phyloP scores from a whole-genome alignment of 2,329 filamentous ascomycete genomes.

The Cryoendolithus antarcticus region DNA sequence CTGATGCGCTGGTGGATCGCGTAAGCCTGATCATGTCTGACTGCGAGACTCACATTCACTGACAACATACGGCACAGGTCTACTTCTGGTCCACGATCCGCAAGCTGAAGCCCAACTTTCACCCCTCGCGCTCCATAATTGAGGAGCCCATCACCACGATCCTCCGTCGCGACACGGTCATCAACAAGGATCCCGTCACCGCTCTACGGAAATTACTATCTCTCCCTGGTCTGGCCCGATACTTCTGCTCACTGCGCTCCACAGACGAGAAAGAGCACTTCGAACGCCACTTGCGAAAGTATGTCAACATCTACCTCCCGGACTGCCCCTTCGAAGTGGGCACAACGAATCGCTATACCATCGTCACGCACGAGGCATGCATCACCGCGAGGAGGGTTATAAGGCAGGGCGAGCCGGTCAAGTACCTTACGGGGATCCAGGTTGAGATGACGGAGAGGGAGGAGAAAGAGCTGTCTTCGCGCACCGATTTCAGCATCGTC shows the following conservation, averaged over 20 bases:
- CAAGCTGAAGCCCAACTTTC: constrained; percentile 83
- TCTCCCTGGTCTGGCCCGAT: constrained; percentile 62
- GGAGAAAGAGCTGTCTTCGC: constrained; percentile 68
- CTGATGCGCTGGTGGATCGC: constrained; percentile 88
- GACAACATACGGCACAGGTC: constrained; percentile 43
- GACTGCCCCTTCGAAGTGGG: constrained; percentile 93
- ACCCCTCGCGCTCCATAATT: constrained; percentile 66
- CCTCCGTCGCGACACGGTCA: constrained; percentile 53
- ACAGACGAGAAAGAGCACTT: constrained; percentile 80
- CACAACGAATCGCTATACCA: constrained; percentile 88
- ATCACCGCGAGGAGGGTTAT: constrained; percentile 72
- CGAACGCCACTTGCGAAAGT: constrained; percentile 70
- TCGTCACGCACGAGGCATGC: constrained; percentile 77
- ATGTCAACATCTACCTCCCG: constrained; percentile 82
- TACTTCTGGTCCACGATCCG: constrained; percentile 96
- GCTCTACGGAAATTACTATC: constrained; percentile 63
- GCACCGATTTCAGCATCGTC: constrained; percentile 94
- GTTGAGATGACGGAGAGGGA: constrained; percentile 88
- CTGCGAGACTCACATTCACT: constrained; percentile 1
- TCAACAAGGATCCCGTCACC: constrained; percentile 56
- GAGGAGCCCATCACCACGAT: constrained; percentile 50
- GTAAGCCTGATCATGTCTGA: constrained; percentile 42
- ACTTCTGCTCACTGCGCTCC: constrained; percentile 49
- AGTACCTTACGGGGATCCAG: constrained; percentile 81
- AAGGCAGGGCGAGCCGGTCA: constrained; percentile 71